phyloP scores from a whole-genome alignment of 2,329 filamentous ascomycete species.

The Trichophyton verrucosum region DNA sequence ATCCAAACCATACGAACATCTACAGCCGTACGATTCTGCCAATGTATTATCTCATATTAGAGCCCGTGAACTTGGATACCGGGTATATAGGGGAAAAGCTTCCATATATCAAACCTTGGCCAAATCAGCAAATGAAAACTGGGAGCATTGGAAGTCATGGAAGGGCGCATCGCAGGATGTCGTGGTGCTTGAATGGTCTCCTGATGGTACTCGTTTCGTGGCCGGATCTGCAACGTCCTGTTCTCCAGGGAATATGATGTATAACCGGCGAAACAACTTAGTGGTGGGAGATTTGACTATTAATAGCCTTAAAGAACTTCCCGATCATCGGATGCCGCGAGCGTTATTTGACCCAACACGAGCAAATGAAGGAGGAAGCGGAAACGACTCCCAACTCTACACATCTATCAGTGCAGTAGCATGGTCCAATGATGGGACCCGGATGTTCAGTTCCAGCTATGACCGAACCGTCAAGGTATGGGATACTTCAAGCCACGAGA shows the following conservation, averaged over 20 bases:
- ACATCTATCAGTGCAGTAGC: slow-evolving; percentile 44
- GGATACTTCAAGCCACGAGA: slow-evolving; percentile 27
- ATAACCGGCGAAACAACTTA: slow-evolving; percentile 47
- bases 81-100: slow-evolving; percentile 7
- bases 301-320: slow-evolving; percentile 39
- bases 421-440: slow-evolving; percentile 37
- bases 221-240: slow-evolving; percentile 46
- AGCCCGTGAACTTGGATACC: slow-evolving; percentile 22
- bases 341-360: slow-evolving; percentile 25
- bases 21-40: not conserved
- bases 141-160: slow-evolving; percentile 35
- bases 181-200: slow-evolving; percentile 44
- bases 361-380: slow-evolving; percentile 39
- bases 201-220: slow-evolving; percentile 42
- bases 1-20: not conserved
- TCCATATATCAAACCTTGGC: slow-evolving; percentile 17
- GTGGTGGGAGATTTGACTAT: slow-evolving; percentile 38
- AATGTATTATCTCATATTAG: slow-evolving; percentile 17
- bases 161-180: slow-evolving; percentile 49
- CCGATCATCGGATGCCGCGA: slow-evolving; percentile 40
- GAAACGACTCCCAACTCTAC: slow-evolving; percentile 42
- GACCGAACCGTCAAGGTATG: slow-evolving; percentile 47
- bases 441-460: slow-evolving; percentile 44
- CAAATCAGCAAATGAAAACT: slow-evolving; percentile 23
- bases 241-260: slow-evolving; percentile 44